Evolutionary conservation across 164 flowering plant species (phyloP).

Genomic region (Buxus sempervirens): DNA sequence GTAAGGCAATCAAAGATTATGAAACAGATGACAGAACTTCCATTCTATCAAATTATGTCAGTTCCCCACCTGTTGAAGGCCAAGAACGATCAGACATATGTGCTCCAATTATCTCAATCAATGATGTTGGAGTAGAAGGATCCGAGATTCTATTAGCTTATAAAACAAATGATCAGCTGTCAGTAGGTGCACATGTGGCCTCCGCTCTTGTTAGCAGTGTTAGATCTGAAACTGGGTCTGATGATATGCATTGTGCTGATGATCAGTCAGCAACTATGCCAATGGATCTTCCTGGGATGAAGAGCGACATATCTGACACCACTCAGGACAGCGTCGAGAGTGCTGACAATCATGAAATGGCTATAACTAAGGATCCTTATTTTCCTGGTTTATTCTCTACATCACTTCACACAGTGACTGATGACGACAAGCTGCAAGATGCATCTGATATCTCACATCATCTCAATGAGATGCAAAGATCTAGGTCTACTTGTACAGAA

Average conservation of each 20-base stretch:
- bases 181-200: constrained; percentile 4
- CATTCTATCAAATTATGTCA: constrained; percentile 6
- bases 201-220: not conserved
- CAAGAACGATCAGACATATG: constrained; percentile 21
- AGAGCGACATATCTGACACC: constrained; percentile 6
- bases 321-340: constrained; percentile 8
- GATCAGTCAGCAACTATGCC: constrained; percentile 1
- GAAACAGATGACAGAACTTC: constrained; percentile 14
- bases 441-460: constrained; percentile 9
- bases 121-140: constrained; percentile 13
- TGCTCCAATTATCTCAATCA: constrained; percentile 4
- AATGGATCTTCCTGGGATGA: not conserved
- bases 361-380: not conserved
- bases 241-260: not conserved
- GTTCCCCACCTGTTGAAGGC: constrained; percentile 15
- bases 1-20: constrained; percentile 17
- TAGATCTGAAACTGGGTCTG: constrained; percentile 5
- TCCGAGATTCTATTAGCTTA: constrained; percentile 6
- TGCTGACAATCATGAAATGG: constrained; percentile 7
- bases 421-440: constrained; percentile 13
- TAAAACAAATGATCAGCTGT: constrained; percentile 12
- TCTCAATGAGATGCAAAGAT: constrained; percentile 5
- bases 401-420: constrained; percentile 3
- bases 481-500: constrained; percentile 28
- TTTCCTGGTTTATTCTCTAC: constrained; percentile 5